Percentiles rank a stretch among this genome's conserved stretches.
Conservation (phyloP, 768 basidiomycete genomes). For the Boletus fagicola region DNA sequence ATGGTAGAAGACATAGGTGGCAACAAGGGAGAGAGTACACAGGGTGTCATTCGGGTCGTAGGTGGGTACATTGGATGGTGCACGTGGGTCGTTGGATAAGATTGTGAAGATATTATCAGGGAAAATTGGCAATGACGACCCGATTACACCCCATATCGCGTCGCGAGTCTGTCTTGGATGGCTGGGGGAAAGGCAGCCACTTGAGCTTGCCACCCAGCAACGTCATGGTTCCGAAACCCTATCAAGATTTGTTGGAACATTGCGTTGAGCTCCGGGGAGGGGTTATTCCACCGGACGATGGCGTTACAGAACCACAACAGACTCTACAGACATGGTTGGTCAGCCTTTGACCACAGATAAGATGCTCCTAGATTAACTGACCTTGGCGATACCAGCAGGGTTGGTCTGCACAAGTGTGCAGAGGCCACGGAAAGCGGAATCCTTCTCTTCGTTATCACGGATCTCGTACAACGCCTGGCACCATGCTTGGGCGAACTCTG, state of each 20-base stretch:
- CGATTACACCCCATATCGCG: slow-evolving; percentile 80
- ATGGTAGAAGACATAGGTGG: slow-evolving; percentile 23
- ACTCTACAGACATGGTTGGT: slow-evolving; percentile 50
- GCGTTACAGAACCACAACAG: slow-evolving; percentile 98
- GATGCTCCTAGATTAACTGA: slow-evolving; percentile 35
- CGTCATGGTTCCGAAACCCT: slow-evolving; percentile 88
- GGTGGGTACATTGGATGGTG: slow-evolving; percentile 11
- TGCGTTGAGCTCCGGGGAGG: slow-evolving; percentile 84
- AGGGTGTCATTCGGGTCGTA: slow-evolving; percentile 9
- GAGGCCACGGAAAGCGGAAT: slow-evolving; percentile 96
- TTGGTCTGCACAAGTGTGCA: slow-evolving; percentile 95
- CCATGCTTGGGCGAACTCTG: slow-evolving; percentile 93
- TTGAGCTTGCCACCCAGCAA: slow-evolving; percentile 82
- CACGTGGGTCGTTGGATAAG: slow-evolving; percentile 10
- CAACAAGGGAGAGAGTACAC: slow-evolving; percentile 16
- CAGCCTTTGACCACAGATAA: neutral
- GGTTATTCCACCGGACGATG: slow-evolving; percentile 91
- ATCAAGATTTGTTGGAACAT: slow-evolving; percentile 92
- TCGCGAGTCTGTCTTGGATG: slow-evolving; percentile 82
- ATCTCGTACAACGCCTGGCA: slow-evolving; percentile 97
- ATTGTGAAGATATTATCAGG: slow-evolving; percentile 14
- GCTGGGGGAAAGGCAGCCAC: slow-evolving; percentile 80
- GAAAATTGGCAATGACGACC: neutral
- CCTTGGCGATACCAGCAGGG: slow-evolving; percentile 91
- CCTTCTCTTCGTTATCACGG: slow-evolving; percentile 99